Evolutionary conservation across 441 rosid genomes (phyloP), one percentile per base, ranked within the genome.

Genomic region (Aquilaria agallochum): DNA sequence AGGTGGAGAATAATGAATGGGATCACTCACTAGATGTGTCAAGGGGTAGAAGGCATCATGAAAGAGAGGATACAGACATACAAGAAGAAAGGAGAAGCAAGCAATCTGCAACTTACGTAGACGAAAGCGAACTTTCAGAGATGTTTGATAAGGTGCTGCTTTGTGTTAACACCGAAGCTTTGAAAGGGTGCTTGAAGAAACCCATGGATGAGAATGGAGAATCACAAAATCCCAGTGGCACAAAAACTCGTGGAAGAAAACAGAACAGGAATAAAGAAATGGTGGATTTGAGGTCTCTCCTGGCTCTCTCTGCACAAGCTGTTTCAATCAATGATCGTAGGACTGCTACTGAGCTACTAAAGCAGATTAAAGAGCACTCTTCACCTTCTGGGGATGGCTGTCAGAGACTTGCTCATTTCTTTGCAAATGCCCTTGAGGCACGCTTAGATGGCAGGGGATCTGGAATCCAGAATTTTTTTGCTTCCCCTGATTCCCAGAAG

Each of bases 361-460:
- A 78, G 73, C 90, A 82, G 82, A 84, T 92, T 30, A 76, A 86
- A 73, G 74, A 80, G 67, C 74, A 89, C 50, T 81, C 90, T 42
- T 88, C 92, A 1, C 75, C 85, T 53, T 20, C 40, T 0, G 98
- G 98, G 13, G 93, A 89, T 56, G 92, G 83, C 10, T 56, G 77
- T 46, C 95, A 89, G 75, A 84, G 98, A 63, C 58, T 92, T 51
- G 96, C 98, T 14, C 82, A 89, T 74, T 83, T 60, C 75, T 89
- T 92, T 53, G 98, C 95, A 4, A 78, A 84, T 48, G 96, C 89
- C 15, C 96, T 92, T 0, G 89, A 92, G 80, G 87, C 95, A 8
- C 92, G 98, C 55, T 45, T 86, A 71, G 85, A 73, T 13, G 98
- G 90, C 32, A 74, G 62, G 44, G 82, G 75, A 51, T 56, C 63